Base-by-base conservation (phyloP, 345 rosid genomes). In the Rubroshorea leprosula region DNA sequence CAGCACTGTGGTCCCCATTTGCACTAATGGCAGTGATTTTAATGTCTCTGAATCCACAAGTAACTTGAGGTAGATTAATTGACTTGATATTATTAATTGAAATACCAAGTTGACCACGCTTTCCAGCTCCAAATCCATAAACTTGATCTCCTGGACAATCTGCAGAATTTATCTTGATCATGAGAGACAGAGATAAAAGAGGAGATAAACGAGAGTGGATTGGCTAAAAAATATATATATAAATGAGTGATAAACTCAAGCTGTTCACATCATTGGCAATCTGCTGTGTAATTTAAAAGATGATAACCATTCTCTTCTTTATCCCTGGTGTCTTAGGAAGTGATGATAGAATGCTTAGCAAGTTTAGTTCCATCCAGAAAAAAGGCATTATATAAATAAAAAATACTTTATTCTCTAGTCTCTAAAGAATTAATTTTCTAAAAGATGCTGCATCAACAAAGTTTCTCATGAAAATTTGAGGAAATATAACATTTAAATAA, bases 1-100 rank as follows among this genome's bases (percentile, higher is more conserved):
- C 91, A 41, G 86, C 84, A 71, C 88, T 84, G 47, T 80, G 94
- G 69, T 92, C 94, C 69, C 97, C 97, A 48, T 80, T 87, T n/a
- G 97, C 97, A 23, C 58, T 58, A 54, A 89, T 65, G 64, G 68
- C 74, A 57, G 57, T 58, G 44, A 92, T 57, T 55, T 80, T 75
- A 51, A 76, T 62, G 65, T 67, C 70, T 53, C 84, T 77, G 49
- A 89, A 60, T 62, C 97, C 94, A 10, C 64, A 65, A 11, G 73
- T 72, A 48, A 49, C 6, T 47, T 72, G 77, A 5, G 99, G 99
- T 74, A 80, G 64, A 63, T 62, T 68, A 19, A 78, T 60, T 0
- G 80, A 83, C 62, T 72, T 83, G 26, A 70, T 45, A 65, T 27
- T 78, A 41, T 73, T 76, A 23, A 24, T 63, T 23, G 76, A 65